Percentiles rank a stretch among this genome's conserved stretches.
These are phyloP conservation scores for Trichoderma atrobrunneum DNA, from an alignment of 2,329 filamentous ascomycete species.

Conservation along the genomic window DNA sequence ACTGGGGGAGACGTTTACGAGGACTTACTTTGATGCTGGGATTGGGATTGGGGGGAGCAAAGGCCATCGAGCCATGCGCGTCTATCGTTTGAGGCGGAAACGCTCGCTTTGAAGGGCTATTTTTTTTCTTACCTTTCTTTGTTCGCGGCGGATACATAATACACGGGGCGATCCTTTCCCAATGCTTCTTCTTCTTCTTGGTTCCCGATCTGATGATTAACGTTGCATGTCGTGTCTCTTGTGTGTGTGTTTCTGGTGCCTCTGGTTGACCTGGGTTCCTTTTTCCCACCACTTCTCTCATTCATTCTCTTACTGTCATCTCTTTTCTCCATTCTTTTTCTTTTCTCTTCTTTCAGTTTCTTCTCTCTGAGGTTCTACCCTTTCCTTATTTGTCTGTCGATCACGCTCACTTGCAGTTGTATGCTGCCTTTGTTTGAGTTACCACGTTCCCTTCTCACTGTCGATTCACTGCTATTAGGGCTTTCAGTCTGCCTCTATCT, in stretches of 20 bases:
- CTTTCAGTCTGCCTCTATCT: neutral
- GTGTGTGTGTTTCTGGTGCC: slow-evolving; percentile 21
- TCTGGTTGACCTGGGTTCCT: slow-evolving; percentile 1
- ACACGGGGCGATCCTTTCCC: slow-evolving; percentile 21
- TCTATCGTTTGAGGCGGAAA: neutral
- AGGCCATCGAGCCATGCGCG: neutral
- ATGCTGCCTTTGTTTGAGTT: neutral
- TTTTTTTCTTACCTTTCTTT: neutral
- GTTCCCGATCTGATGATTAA: slow-evolving; percentile 15
- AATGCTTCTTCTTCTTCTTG: slow-evolving; percentile 15
- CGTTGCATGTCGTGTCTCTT: slow-evolving; percentile 20
- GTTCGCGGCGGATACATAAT: slow-evolving; percentile 12
- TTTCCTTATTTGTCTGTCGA: slow-evolving; percentile 18
- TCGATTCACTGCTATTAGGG: neutral
- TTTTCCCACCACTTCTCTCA: slow-evolving; percentile 17
- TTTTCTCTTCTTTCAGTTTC: slow-evolving; percentile 21
- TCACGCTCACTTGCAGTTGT: slow-evolving; percentile 22
- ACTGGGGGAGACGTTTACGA: neutral
- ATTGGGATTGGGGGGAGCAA: neutral
- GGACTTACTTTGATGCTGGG: neutral
- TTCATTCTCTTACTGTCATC: slow-evolving; percentile 6
- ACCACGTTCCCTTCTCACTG: slow-evolving; percentile 1
- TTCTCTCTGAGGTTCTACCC: neutral
- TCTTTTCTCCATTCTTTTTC: slow-evolving; percentile 21
- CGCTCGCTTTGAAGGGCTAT: neutral